These are phyloP conservation scores for Paramecium sonneborni DNA, from an alignment of 73 alveolate species.

Conservation along the genomic window DNA sequence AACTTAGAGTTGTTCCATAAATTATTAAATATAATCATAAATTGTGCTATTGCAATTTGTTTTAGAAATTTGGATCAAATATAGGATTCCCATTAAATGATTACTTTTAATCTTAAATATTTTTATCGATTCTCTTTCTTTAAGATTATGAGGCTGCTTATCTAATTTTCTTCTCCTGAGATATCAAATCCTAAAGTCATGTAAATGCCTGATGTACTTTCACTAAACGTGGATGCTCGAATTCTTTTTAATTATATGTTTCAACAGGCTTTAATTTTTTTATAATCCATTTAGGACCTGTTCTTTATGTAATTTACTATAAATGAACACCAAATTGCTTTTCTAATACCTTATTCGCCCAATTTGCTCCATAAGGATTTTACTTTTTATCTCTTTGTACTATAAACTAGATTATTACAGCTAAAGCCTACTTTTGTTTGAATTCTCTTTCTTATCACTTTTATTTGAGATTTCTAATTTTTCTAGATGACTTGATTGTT, in stretches of 20 bases:
- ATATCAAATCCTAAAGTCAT: background rate
- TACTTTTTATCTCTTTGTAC: background rate
- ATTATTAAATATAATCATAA: conserved; percentile 3
- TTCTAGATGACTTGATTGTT: background rate
- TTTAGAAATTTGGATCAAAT: background rate
- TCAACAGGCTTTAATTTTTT: conserved; percentile 20
- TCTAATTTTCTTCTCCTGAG: conserved; percentile 1
- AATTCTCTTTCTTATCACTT: background rate
- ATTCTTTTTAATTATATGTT: background rate
- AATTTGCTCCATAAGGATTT: conserved; percentile 27
- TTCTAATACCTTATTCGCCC: conserved; percentile 38
- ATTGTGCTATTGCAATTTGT: background rate
- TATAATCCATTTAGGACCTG: conserved; percentile 38
- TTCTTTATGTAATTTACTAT: background rate
- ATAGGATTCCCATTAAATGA: background rate
- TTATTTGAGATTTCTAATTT: conserved; percentile 3
- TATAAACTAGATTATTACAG: background rate
- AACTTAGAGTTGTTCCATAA: background rate
- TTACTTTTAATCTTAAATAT: background rate
- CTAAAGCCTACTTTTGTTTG: background rate
- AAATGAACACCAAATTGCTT: conserved; percentile 10
- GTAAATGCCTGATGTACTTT: background rate
- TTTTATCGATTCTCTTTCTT: background rate
- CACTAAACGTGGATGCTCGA: background rate
- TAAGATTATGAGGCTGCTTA: conserved; percentile 22